These are phyloP conservation scores for Stephania yunnanensis DNA, from an alignment of 164 flowering plant genomes.

Conservation along the genomic window DNA sequence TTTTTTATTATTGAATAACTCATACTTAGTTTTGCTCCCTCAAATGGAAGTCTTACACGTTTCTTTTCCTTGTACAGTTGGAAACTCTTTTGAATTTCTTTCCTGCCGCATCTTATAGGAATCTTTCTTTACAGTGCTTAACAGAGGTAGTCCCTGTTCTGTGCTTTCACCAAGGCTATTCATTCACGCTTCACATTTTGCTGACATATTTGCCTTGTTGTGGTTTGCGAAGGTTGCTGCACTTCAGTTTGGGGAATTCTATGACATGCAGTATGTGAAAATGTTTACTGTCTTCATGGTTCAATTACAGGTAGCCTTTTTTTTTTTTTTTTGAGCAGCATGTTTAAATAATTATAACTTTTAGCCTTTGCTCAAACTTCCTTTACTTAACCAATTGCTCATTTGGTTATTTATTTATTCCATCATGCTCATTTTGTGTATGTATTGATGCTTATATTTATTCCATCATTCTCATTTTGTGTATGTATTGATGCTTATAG, in stretches of 20 bases:
- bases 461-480: not conserved
- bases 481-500: constrained; percentile 28
- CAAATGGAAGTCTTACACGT: not conserved
- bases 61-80: constrained; percentile 37
- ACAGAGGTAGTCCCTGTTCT: constrained; percentile 55
- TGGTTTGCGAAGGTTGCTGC: constrained; percentile 68
- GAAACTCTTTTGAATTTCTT: constrained; percentile 88
- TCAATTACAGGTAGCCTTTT: constrained; percentile 68
- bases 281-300: constrained; percentile 80
- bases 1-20: not conserved
- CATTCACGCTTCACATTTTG: constrained; percentile 4
- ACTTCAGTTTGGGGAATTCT: constrained; percentile 71
- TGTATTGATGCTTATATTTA: constrained; percentile 10
- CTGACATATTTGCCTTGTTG: not conserved
- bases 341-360: not conserved
- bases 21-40: not conserved
- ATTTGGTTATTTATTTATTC: not conserved
- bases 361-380: not conserved
- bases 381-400: not conserved
- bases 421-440: not conserved
- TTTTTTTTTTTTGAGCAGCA: not conserved
- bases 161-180: not conserved
- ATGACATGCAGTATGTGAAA: constrained; percentile 66
- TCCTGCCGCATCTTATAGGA: constrained; percentile 72
- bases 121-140: constrained; percentile 89